Evolutionary conservation across 1,284 basidiomycete genomes (phyloP).

Genomic region (Microbotryum lychnidis-dioicae): DNA sequence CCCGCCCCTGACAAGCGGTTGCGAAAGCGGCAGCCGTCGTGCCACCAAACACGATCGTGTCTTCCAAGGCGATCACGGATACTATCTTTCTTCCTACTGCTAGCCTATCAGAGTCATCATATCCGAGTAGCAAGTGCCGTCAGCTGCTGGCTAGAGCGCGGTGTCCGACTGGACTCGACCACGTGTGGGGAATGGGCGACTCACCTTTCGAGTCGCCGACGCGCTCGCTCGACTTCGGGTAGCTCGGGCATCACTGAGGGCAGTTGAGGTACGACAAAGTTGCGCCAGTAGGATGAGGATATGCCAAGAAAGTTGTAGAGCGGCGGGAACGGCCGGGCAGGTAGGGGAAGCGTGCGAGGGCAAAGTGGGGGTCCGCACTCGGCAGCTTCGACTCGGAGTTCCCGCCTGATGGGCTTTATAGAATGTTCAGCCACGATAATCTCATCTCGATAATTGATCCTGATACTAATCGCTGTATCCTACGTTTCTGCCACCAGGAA

Average conservation of each 20-base stretch:
- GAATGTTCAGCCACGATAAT: too few relatives aligned
- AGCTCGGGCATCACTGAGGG: conserved; percentile 20
- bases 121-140: too few relatives aligned
- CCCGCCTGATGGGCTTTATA: too few relatives aligned
- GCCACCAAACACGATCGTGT: conserved; percentile 61
- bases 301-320: too few relatives aligned
- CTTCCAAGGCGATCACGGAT: conserved; percentile 55
- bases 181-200: background rate
- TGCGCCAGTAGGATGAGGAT: too few relatives aligned
- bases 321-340: background rate
- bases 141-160: background rate
- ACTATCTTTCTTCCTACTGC: conserved; percentile 54
- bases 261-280: too few relatives aligned
- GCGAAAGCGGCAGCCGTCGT: conserved; percentile 57
- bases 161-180: background rate
- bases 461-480: too few relatives aligned
- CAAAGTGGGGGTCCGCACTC: background rate
- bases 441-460: too few relatives aligned
- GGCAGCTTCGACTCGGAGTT: background rate
- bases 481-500: too few relatives aligned
- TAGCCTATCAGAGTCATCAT: conserved; percentile 33
- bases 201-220: conserved; percentile 49
- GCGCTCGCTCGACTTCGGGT: conserved; percentile 63
- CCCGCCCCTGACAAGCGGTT: conserved; percentile 53
- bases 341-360: background rate